Evolutionary conservation across 495 filamentous ascomycete species (phyloP), one percentile per base, ranked within the genome.

Genomic region (Sordaria brevicollis): DNA sequence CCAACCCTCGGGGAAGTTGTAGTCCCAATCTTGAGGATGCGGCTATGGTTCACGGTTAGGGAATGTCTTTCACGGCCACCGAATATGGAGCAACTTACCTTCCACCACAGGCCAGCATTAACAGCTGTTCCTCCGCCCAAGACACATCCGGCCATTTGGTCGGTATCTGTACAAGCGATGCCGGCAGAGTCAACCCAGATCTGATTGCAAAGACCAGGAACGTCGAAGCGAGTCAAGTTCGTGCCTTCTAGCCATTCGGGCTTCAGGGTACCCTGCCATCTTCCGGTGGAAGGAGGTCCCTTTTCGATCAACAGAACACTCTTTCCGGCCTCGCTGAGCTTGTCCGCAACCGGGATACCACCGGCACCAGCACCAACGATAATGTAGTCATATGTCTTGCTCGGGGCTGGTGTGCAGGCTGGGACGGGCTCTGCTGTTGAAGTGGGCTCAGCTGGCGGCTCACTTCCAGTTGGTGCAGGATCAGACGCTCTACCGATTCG

Each of bases 1-100:
- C 91, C 91, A 94, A 33, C 89, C 91, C 31, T 79, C 67, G 8
- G 91, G 91, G 81, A 92, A 94, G 77, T 91, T 90, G 72, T 87
- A 84, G 73, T 93, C 87, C 83, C 91, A 94, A 75, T 93, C 91
- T 9, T 81, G 76, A 17, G 73, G 43, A 66, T 82, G 74, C 38
- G 83, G 79, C 76, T 79, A 67, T 41, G 39, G 31, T 66, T 69
- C 29, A 9, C 9, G 17, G 66, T 33, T 25, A 21, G 43, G 25
- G 33, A 9, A n/a, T 21, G 68, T 49, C 41, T 8, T 13, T 4
- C 6, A 1, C 6, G 1, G 5, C 10, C 1, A 65, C 1, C 6
- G 9, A 0, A 39, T 13, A 9, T 13, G 15, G 10, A 29, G 38
- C 13, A 13, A 65, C 76, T 74, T 65, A 83, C 82, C 76, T 81